Evolutionary conservation across 805 yeast genomes (phyloP), one percentile per base, ranked within the genome.

Genomic region (Tanozyma kutaoensis): DNA sequence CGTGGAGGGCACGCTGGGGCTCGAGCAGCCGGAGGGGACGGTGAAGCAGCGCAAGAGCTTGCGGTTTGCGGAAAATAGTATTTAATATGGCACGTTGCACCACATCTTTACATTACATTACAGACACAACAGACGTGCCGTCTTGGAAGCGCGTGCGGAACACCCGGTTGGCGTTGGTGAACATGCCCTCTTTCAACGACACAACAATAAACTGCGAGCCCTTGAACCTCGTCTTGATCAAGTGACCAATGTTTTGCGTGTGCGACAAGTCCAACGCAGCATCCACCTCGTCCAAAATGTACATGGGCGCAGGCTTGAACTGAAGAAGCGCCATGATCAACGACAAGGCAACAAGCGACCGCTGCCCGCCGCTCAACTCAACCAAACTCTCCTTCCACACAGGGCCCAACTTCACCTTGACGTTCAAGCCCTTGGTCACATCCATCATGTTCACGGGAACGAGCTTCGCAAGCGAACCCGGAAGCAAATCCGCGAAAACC

Each of bases 291-390:
- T 91, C 98, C 31, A 91, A 59, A 39, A 91, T 88, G 46, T 91
- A 91, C 94, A 91, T 81, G 6, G 98, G 98, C 2, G 99, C 98
- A 4, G 99, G 99, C 49, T 85, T 82, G 61, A 80, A 88, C 50
- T 85, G 94, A 26, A 91, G 59, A 34, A 91, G 61, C 0, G 97
- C 95, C 72, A 88, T 68, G 40, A 91, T 91, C 40, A 88, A 61
- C 3, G 97, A 81, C 30, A 91, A 58, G 0, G 98, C 98, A 36
- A 88, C 81, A 36, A 93, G 67, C 1, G 97, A 91, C 39, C 97
- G 58, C 51, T 91, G 99, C 12, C 99, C 99, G 30, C 99, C 99
- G 5, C 95, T 81, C 24, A 91, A 62, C 53, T 91, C 99, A 8
- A 85, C 93, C 34, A 91, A 64, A 43, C 94, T 79, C 40, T 86